These are phyloP conservation scores for Leptographium lundbergii DNA, from an alignment of 2,329 filamentous ascomycete species.

Conservation along the genomic window DNA sequence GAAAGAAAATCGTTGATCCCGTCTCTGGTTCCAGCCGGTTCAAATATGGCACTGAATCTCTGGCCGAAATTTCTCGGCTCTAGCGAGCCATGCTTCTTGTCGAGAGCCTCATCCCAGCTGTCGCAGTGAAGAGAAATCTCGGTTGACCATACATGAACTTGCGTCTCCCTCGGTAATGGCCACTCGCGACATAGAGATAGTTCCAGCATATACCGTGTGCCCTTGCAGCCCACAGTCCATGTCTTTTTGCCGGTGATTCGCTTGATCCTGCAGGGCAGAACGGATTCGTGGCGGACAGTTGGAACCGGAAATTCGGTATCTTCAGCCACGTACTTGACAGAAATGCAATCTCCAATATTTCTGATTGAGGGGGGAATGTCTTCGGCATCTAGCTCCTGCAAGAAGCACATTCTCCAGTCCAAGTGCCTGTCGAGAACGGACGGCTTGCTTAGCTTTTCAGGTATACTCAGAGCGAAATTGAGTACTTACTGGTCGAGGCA, in stretches of 20 bases:
- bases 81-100: background rate
- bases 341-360: constrained; percentile 15
- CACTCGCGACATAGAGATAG: constrained; percentile 23
- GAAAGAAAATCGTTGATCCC: constrained; percentile 6
- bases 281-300: constrained; percentile 7
- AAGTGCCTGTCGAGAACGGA: constrained; percentile 16
- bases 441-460: too few relatives aligned
- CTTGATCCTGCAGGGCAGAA: constrained; percentile 14
- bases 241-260: constrained; percentile 19
- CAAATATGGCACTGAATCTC: constrained; percentile 6
- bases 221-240: constrained; percentile 20
- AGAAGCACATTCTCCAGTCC: constrained; percentile 25
- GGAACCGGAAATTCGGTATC: constrained; percentile 17
- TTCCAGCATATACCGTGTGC: constrained; percentile 21
- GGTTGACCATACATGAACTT: background rate
- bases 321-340: constrained; percentile 10
- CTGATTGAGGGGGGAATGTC: constrained; percentile 13
- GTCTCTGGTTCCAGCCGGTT: background rate
- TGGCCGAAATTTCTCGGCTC: constrained; percentile 6
- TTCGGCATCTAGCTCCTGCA: constrained; percentile 12
- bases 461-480: background rate
- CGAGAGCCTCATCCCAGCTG: constrained; percentile 4
- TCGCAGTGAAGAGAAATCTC: constrained; percentile 1
- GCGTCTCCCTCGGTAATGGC: constrained; percentile 1
- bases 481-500: constrained; percentile 21